phyloP scores from a whole-genome alignment of 2,329 filamentous ascomycete species.

The Fusarium duplospermum region DNA sequence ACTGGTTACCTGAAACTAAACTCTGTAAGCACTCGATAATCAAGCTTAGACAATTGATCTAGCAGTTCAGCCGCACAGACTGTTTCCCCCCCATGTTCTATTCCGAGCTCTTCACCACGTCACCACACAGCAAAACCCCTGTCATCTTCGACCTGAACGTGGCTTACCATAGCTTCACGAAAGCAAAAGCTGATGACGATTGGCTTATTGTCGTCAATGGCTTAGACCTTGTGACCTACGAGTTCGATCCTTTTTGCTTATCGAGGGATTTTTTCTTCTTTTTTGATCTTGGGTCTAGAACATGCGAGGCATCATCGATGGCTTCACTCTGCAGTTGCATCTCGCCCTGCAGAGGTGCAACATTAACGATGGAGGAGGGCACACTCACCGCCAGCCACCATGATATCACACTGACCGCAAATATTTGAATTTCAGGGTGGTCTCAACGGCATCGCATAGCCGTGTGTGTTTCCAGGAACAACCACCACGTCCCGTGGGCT shows the following conservation, averaged over 20 bases:
- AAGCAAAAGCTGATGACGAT: background rate
- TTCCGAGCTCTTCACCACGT: background rate
- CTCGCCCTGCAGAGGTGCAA: background rate
- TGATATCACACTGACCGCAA: background rate
- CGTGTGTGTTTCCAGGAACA: background rate
- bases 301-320: background rate
- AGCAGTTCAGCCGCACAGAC: background rate
- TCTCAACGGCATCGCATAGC: conserved; percentile 1
- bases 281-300: background rate
- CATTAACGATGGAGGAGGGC: background rate
- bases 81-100: background rate
- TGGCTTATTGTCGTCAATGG: background rate
- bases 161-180: background rate
- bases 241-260: background rate
- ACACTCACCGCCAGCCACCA: background rate
- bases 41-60: background rate
- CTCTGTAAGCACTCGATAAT: background rate
- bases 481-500: background rate
- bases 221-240: background rate
- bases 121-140: background rate
- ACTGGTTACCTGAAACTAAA: background rate
- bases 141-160: background rate
- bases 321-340: background rate
- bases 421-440: conserved; percentile 1
- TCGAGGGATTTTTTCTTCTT: background rate